phyloP scores from a whole-genome alignment of 352 stramenopile genomes.

The Phytopythium litorale region DNA sequence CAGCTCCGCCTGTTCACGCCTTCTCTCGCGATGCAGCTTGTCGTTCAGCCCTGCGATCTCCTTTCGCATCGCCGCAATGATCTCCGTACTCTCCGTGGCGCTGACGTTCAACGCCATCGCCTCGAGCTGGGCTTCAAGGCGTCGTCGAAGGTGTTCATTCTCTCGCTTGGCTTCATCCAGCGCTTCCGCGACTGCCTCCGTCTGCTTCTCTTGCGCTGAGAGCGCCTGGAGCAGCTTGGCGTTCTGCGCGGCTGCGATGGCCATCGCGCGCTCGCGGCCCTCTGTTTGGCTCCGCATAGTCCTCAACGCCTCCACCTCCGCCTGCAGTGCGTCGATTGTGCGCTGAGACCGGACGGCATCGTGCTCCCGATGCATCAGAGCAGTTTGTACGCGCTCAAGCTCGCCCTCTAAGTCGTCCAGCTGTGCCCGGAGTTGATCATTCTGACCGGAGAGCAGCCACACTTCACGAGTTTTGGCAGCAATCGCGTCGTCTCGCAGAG shows the following conservation, averaged over 20 bases:
- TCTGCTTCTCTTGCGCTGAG: slow-evolving; percentile 41
- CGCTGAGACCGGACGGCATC: slow-evolving; percentile 47
- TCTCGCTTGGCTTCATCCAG: slow-evolving; percentile 28
- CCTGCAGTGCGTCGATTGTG: slow-evolving; percentile 50
- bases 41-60: slow-evolving; percentile 35
- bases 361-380: slow-evolving; percentile 54
- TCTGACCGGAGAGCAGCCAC: slow-evolving; percentile 61
- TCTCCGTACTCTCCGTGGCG: slow-evolving; percentile 37
- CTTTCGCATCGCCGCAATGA: slow-evolving; percentile 18
- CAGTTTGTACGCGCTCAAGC: slow-evolving; percentile 57
- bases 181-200: slow-evolving; percentile 19
- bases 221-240: slow-evolving; percentile 62
- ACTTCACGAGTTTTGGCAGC: slow-evolving; percentile 65
- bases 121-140: slow-evolving; percentile 10
- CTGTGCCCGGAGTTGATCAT: slow-evolving; percentile 59
- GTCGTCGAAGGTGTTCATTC: slow-evolving; percentile 31
- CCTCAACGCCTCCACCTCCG: slow-evolving; percentile 52
- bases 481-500: slow-evolving; percentile 70
- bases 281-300: slow-evolving; percentile 42
- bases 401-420: slow-evolving; percentile 63
- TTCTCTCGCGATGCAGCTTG: slow-evolving; percentile 51
- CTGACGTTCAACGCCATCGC: slow-evolving; percentile 23
- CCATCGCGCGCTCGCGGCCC: slow-evolving; percentile 64
- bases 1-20: slow-evolving; percentile 43
- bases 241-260: slow-evolving; percentile 75